Percentiles rank a stretch among this genome's conserved stretches.
These are phyloP conservation scores for Leishmania tarentolae DNA, from an alignment of 208 protist genomes.

Conservation along the genomic window DNA sequence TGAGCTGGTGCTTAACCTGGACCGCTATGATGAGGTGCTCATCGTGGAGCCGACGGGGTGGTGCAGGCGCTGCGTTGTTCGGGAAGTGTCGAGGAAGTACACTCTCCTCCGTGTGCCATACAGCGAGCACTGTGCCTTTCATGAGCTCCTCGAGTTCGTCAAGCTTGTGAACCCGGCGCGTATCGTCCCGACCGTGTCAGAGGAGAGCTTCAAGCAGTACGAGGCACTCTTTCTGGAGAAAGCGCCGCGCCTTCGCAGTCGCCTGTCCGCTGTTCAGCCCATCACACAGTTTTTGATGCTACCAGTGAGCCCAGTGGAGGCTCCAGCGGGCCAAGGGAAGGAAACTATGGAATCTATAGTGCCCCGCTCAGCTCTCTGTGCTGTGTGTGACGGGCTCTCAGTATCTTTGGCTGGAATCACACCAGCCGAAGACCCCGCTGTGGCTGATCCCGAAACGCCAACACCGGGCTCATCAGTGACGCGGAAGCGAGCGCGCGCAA, in stretches of 20 bases:
- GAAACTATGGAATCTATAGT: neutral
- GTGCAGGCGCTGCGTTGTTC: conserved; percentile 29
- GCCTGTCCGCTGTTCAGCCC: conserved; percentile 61
- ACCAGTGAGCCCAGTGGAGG: neutral
- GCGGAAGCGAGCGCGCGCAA: neutral
- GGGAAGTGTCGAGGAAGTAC: conserved; percentile 27
- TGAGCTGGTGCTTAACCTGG: conserved; percentile 43
- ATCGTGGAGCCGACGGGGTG: conserved; percentile 88
- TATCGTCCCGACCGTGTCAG: conserved; percentile 80
- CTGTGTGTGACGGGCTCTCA: neutral
- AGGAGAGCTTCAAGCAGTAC: conserved; percentile 59
- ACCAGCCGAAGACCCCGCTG: neutral
- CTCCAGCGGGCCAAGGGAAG: neutral
- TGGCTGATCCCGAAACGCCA: neutral
- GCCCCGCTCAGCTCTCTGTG: neutral
- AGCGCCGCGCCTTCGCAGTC: conserved; percentile 54
- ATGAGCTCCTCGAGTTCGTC: conserved; percentile 84
- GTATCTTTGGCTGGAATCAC: neutral
- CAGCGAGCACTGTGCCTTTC: conserved; percentile 88
- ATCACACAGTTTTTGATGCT: conserved; percentile 59
- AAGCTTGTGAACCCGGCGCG: conserved; percentile 60
- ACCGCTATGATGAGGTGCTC: conserved; percentile 58
- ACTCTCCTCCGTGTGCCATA: conserved; percentile 75
- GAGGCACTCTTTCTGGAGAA: conserved; percentile 76
- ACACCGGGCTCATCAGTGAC: neutral